Evolutionary conservation across 352 stramenopile genomes (phyloP), one percentile per base, ranked within the genome.

Genomic region (Globisporangium carolinianum): DNA sequence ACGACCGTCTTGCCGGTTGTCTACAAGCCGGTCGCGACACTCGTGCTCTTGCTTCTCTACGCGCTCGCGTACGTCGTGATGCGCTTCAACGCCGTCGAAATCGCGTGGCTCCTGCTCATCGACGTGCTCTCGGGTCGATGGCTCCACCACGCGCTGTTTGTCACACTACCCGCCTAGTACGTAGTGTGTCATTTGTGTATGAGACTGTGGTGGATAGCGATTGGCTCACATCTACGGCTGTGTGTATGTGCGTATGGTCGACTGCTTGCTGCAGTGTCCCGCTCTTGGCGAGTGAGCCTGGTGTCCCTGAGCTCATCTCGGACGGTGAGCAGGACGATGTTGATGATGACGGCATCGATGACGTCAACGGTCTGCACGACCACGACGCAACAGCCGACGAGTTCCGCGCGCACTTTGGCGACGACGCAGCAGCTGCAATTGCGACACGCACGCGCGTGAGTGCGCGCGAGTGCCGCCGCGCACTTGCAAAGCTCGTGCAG

Each of bases 241-340:
- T n/a, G n/a, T n/a, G n/a, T n/a, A 47, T 45, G 11, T 41, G 39
- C 35, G 36, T 35, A 35, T 54, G 36, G 9, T 24, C 61, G 49
- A 49, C 14, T 32, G 39, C 1, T 37, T 14, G 32, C 9, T 0
- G 39, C 17, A 90, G 80, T 57, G 55, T 90, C 12, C 75, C 77
- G 18, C 88, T 88, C 48, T 59, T 76, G 15, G 68, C 65, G 18
- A 67, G 70, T 0, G 80, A 90, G 41, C 72, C 73, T 0, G 73
- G 73, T 7, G 73, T 91, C 15, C 80, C 80, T 1, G 78, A 86
- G 47, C 62, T 91, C 46, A 53, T 91, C 24, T 86, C 80, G 3
- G 80, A 91, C 47, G 46, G 60, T 37, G 66, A 76, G 37, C 57
- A 67, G 54, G 63, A 51, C 15, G 38, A 58, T 24, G 52, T n/a